phyloP scores from a whole-genome alignment of 2,329 filamentous ascomycete genomes.

The Teratosphaeria gauchensis region DNA sequence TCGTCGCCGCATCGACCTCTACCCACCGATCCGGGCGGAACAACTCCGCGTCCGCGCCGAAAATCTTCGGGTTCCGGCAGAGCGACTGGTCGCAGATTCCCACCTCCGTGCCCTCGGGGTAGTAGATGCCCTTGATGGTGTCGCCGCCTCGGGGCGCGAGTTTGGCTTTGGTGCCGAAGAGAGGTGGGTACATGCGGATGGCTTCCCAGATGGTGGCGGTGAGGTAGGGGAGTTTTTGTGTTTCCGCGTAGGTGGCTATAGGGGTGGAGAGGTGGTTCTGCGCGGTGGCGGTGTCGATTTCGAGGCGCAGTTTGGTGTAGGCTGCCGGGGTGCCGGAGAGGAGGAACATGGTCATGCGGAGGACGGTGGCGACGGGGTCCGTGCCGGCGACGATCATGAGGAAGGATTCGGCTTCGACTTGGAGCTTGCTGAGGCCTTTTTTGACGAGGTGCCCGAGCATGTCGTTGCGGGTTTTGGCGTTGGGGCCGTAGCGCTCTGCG shows the following conservation, averaged over 20 bases:
- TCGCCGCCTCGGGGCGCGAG: conserved; percentile 17
- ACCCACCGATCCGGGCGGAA: conserved; percentile 45
- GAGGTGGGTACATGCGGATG: conserved; percentile 22
- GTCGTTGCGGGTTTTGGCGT: conserved; percentile 29
- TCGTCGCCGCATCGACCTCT: conserved; percentile 25
- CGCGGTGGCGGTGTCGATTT: conserved; percentile 32
- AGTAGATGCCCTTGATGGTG: conserved; percentile 27
- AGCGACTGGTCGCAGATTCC: conserved; percentile 35
- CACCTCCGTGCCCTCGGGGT: conserved; percentile 40
- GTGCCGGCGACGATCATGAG: conserved; percentile 43
- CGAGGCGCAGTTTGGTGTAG: conserved; percentile 35
- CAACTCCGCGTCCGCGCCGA: conserved; percentile 32
- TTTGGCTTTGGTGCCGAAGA: conserved; percentile 20
- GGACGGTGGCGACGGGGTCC: conserved; percentile 45
- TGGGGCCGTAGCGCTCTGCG: conserved; percentile 15
- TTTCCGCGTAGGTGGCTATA: conserved; percentile 10
- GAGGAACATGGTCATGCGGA: conserved; percentile 42
- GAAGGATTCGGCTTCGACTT: conserved; percentile 32
- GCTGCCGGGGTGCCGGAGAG: conserved; percentile 38
- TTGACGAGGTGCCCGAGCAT: conserved; percentile 44
- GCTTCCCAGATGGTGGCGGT: conserved; percentile 24
- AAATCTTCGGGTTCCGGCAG: conserved; percentile 29
- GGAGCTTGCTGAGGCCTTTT: conserved; percentile 29
- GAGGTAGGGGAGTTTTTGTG: conserved; percentile 21
- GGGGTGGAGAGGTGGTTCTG: background rate